Percentiles rank a stretch among this genome's conserved stretches.
Evolutionary conservation across 495 filamentous ascomycete species (phyloP).

Genomic region (Viridothelium virens): DNA sequence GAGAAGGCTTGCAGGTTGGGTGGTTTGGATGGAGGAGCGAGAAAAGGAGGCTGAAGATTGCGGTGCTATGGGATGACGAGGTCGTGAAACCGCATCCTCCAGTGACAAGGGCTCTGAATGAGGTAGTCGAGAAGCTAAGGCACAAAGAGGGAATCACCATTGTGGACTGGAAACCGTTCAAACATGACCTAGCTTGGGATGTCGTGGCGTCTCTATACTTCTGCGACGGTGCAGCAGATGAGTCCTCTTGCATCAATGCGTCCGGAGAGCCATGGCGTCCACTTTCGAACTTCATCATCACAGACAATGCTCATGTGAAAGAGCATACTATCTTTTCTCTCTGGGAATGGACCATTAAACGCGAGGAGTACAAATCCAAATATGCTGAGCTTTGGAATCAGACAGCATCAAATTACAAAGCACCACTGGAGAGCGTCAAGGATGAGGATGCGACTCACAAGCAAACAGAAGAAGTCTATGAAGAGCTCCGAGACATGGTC

Average conservation of each 20-base stretch:
- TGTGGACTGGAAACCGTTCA: conserved; percentile 58
- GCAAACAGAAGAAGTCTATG: background rate
- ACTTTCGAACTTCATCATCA: conserved; percentile 44
- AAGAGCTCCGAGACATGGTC: conserved; percentile 16
- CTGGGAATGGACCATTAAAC: conserved; percentile 39
- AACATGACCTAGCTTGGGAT: conserved; percentile 39
- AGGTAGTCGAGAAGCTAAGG: conserved; percentile 49
- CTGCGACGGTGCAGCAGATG: conserved; percentile 50
- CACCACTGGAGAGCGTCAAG: background rate
- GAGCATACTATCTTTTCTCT: conserved; percentile 38
- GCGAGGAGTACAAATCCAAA: conserved; percentile 50
- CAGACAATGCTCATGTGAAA: conserved; percentile 43
- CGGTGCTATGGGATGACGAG: conserved; percentile 62
- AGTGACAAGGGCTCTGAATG: conserved; percentile 50
- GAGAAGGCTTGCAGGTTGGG: conserved; percentile 7
- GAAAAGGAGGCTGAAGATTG: conserved; percentile 47
- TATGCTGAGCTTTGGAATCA: conserved; percentile 56
- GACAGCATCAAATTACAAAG: conserved; percentile 28
- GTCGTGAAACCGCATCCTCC: conserved; percentile 67
- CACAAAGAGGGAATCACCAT: conserved; percentile 45
- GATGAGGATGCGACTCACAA: background rate
- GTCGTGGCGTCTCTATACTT: conserved; percentile 48
- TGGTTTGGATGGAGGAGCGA: conserved; percentile 6
- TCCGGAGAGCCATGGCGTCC: conserved; percentile 52
- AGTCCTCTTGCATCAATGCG: conserved; percentile 40